A percentile compares a stretch with the other conserved stretches of the same genome.
Conservation (phyloP, 805 yeast genomes). For the Nakazawaea wyomingensis region DNA sequence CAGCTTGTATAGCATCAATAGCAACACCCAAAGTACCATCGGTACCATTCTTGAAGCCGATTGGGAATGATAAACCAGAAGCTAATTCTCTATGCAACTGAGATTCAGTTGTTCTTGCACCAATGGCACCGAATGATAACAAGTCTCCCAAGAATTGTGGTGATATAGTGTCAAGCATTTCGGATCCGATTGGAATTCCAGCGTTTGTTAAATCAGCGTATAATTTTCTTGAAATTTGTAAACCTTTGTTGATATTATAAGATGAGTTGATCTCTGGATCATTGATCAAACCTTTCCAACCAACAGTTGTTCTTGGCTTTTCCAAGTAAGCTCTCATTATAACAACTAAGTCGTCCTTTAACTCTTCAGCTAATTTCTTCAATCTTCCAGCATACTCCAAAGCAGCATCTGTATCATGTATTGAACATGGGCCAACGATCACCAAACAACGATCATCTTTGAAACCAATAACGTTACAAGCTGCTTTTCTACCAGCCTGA, state of each 20-base stretch:
- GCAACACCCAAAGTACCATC: slow-evolving; percentile 94
- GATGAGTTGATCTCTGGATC: slow-evolving; percentile 94
- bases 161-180: slow-evolving; percentile 96
- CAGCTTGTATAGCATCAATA: slow-evolving; percentile 89
- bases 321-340: slow-evolving; percentile 98
- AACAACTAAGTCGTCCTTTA: slow-evolving; percentile 70
- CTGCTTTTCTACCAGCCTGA: slow-evolving; percentile 70
- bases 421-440: slow-evolving; percentile 95
- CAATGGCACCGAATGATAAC: slow-evolving; percentile 93
- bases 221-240: slow-evolving; percentile 79
- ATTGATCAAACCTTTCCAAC: slow-evolving; percentile 97
- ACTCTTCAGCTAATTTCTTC: slow-evolving; percentile 61
- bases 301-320: slow-evolving; percentile 98
- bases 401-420: slow-evolving; percentile 88
- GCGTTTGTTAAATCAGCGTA: slow-evolving; percentile 73
- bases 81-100: slow-evolving; percentile 97
- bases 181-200: slow-evolving; percentile 91
- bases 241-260: slow-evolving; percentile 92
- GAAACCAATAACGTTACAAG: slow-evolving; percentile 67
- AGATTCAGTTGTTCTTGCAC: slow-evolving; percentile 98
- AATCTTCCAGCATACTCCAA: slow-evolving; percentile 77
- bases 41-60: slow-evolving; percentile 98
- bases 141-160: slow-evolving; percentile 94
- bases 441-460: slow-evolving; percentile 80
- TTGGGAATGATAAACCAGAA: slow-evolving; percentile 97